Base-by-base conservation (phyloP, 1,284 basidiomycete genomes). In the Crepidotus sp. region DNA sequence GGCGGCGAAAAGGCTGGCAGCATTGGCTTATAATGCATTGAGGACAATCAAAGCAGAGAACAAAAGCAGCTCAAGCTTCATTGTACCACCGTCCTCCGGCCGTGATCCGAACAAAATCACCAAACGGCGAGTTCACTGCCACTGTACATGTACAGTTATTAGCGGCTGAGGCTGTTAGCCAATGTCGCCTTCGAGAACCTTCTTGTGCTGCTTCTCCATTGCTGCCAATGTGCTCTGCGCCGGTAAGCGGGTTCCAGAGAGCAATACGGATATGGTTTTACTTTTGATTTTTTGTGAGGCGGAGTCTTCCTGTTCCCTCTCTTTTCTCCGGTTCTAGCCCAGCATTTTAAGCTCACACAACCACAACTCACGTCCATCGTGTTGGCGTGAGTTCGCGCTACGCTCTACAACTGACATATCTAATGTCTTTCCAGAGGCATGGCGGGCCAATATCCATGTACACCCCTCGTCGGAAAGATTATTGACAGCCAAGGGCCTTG, bases 241-340 rank as follows among this genome's bases (percentile, higher is more conserved):
- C n/a, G n/a, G n/a, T n/a, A n/a, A n/a, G n/a, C n/a, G n/a, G n/a
- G n/a, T n/a, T n/a, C n/a, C n/a, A n/a, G n/a, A n/a, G n/a, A n/a
- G n/a, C n/a, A n/a, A n/a, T n/a, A n/a, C n/a, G n/a, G n/a, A n/a
- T n/a, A n/a, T n/a, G n/a, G n/a, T n/a, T n/a, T n/a, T n/a, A n/a
- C n/a, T n/a, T n/a, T n/a, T n/a, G n/a, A n/a, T n/a, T n/a, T n/a
- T n/a, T n/a, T n/a, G n/a, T n/a, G n/a, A 0, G 84, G 83, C 11
- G 81, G 78, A 18, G 73, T 87, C 45, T 86, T 84, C 64, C 79
- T 73, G 40, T 86, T 87, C 57, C 82, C 84, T 13, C 65, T 87
- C 8, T 64, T 87, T 29, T 77, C 83, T 1, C 78, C 83, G 7
- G 64, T 70, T 2, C 59, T 88, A 41, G 74, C 73, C 1, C 55